phyloP scores from a whole-genome alignment of 148 eudicot species.

The Fagopyrum esculentum region DNA sequence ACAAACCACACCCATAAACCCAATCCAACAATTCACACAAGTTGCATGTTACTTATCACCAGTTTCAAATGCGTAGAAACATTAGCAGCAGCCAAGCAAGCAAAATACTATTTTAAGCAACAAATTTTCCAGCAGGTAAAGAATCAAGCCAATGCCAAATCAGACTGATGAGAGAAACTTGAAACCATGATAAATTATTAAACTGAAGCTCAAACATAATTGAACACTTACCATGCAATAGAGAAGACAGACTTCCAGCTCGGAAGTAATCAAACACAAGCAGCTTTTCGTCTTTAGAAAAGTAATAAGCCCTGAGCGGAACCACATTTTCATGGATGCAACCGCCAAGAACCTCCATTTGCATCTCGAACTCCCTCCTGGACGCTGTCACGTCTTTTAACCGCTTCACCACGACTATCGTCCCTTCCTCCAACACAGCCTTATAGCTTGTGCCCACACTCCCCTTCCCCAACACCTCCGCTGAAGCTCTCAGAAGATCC shows the following conservation, averaged over 20 bases:
- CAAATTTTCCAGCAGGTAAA: background rate
- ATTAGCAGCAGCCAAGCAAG: background rate
- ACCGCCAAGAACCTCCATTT: conserved; percentile 42
- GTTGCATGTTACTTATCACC: background rate
- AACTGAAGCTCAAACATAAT: background rate
- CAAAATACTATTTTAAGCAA: background rate
- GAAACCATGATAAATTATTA: background rate
- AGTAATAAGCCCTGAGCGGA: conserved; percentile 45
- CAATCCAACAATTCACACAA: background rate
- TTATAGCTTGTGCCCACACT: conserved; percentile 57
- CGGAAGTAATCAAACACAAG: conserved; percentile 38
- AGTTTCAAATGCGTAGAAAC: background rate
- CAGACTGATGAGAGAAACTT: background rate
- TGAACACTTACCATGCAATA: conserved; percentile 27
- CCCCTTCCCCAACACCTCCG: conserved; percentile 69
- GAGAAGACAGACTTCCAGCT: conserved; percentile 32
- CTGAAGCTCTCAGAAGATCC: conserved; percentile 61
- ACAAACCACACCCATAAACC: background rate
- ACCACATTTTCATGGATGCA: conserved; percentile 49
- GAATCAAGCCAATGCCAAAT: background rate
- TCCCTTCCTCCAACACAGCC: conserved; percentile 64
- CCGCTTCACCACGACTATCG: conserved; percentile 63
- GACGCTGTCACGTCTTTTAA: conserved; percentile 41
- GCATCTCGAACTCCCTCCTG: conserved; percentile 41
- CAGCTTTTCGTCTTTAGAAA: conserved; percentile 53